Evolutionary conservation across 768 basidiomycete species (phyloP), one percentile per base, ranked within the genome.

Genomic region (Rhizopogon vinicolor): DNA sequence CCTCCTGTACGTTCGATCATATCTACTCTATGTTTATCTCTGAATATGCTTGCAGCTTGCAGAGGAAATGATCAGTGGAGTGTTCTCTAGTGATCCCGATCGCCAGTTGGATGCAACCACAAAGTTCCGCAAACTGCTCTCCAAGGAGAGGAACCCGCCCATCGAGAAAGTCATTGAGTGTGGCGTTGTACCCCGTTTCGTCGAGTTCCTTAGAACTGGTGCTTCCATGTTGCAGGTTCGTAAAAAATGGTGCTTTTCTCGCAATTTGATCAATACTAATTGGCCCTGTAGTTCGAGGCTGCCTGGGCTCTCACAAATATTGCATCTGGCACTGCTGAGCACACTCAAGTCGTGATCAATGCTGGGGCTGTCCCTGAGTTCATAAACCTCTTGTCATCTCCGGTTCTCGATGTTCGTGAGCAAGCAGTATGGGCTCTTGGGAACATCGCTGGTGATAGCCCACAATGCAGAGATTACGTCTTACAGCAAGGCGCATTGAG

Each of bases 381-480:
- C 69, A 98, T 99, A 77, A 92, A 92, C 63, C 84, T 99, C 45
- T 78, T 98, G 41, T 94, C 92, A 8, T 97, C 95, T n/a, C 78
- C 85, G 42, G 93, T 97, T 39, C 80, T 94, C 56, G 97, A 99
- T 74, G 97, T 99, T 58, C 87, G 96, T 57, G 97, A 99, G 75
- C 97, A 99, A 74, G 97, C 97, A 25, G 97, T 99, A 25, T 99
- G 96, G 97, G 97, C 97, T 19, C 81, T 99, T 57, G 97, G 97
- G 55, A 99, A 99, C 75, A 98, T 99, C 60, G 97, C 97, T 52
- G 97, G 97, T 57, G 97, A 99, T 72, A 96, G 93, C 61, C 97
- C 97, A 19, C 86, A 90, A 68, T 99, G 97, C 81, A 78, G 97
- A 65, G 97, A 99, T 69, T 95, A 94, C 64, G 97, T 98, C 51